Evolutionary conservation across 2,329 filamentous ascomycete genomes (phyloP).

Genomic region (Xenoacremonium recifei): DNA sequence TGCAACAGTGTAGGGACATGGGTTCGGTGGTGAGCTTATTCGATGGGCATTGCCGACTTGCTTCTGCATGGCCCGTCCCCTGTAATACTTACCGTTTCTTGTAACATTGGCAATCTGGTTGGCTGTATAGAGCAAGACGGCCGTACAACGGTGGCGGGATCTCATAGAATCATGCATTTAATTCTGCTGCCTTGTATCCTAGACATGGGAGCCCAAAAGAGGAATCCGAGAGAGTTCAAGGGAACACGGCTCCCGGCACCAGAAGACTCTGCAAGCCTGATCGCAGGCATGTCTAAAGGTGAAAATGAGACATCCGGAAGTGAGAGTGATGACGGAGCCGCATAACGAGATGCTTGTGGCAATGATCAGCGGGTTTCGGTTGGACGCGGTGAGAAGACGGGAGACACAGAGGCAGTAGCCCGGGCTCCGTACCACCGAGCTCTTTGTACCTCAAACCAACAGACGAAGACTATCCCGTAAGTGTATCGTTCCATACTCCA

Average conservation of each 20-base stretch:
- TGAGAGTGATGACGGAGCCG: not conserved
- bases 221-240: not conserved
- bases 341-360: no score
- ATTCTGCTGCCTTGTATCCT: not conserved
- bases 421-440: no score
- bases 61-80: not conserved
- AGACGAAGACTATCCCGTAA: no score
- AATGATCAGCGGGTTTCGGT: no score
- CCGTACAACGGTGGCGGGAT: not conserved
- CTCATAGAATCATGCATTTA: not conserved
- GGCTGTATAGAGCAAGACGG: no score
- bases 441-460: no score
- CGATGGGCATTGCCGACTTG: not conserved
- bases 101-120: no score
- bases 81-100: no score
- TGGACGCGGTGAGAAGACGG: no score
- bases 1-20: not conserved
- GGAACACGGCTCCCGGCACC: not conserved
- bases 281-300: not conserved
- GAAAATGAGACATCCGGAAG: not conserved
- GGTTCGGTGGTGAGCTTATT: not conserved
- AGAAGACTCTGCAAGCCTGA: not conserved
- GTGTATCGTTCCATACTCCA: no score
- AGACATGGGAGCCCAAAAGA: no score
- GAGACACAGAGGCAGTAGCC: no score